phyloP scores from a whole-genome alignment of 208 protist genomes.

The Leishmania guyanensis region DNA sequence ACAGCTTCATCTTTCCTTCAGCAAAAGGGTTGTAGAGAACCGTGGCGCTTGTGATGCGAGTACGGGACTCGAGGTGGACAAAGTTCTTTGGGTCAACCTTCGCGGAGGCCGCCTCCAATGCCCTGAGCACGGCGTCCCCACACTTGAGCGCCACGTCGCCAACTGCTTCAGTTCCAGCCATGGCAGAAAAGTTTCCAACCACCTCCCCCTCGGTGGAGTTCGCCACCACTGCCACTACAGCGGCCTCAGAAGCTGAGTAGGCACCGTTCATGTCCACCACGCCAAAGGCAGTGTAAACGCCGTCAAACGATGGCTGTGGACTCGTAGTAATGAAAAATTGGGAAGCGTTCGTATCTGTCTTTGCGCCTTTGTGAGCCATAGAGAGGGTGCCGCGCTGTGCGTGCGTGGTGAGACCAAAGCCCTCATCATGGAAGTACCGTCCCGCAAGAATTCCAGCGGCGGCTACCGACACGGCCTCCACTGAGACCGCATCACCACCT shows the following conservation, averaged over 20 bases:
- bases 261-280: constrained; percentile 61
- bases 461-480: background rate
- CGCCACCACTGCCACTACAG: constrained; percentile 7
- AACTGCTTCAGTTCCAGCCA: background rate
- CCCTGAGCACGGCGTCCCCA: constrained; percentile 57
- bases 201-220: background rate
- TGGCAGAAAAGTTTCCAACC: background rate
- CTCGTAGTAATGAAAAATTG: constrained; percentile 89
- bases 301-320: constrained; percentile 69
- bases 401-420: constrained; percentile 92
- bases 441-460: constrained; percentile 17
- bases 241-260: constrained; percentile 15
- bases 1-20: constrained; percentile 39
- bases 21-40: constrained; percentile 90
- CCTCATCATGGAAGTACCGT: constrained; percentile 83
- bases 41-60: constrained; percentile 52
- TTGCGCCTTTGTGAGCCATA: constrained; percentile 94
- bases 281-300: constrained; percentile 96
- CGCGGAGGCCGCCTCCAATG: constrained; percentile 44
- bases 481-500: background rate
- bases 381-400: constrained; percentile 87
- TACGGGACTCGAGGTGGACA: constrained; percentile 37
- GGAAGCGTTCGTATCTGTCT: constrained; percentile 88
- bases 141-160: constrained; percentile 17
- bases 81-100: constrained; percentile 62